Conservation (phyloP, 352 stramenopile genomes). For the Peronospora farinosa region DNA sequence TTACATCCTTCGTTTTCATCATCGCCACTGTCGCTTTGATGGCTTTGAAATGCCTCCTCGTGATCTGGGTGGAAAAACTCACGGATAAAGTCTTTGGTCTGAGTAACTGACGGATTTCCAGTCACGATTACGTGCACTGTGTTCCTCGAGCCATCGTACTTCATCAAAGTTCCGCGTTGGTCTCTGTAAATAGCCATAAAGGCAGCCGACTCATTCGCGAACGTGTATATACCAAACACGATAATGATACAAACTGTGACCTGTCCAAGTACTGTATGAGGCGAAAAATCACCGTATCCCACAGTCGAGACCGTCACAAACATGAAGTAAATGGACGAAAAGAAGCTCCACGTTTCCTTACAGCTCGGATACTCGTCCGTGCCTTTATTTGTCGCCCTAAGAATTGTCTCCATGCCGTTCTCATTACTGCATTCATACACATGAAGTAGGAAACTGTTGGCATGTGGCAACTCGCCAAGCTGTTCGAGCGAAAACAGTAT, state of each 20-base stretch:
- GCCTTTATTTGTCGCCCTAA: slow-evolving; percentile 47
- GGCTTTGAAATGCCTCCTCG: slow-evolving; percentile 36
- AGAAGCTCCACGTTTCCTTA: slow-evolving; percentile 79
- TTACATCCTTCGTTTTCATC: slow-evolving; percentile 13
- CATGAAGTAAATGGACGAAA: slow-evolving; percentile 87
- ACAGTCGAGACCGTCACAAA: slow-evolving; percentile 86
- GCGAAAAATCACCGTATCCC: slow-evolving; percentile 81
- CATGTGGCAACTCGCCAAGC: slow-evolving; percentile 75
- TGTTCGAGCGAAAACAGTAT: slow-evolving; percentile 83
- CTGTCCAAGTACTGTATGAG: slow-evolving; percentile 76
- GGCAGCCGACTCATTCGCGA: slow-evolving; percentile 74
- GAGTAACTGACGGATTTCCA: slow-evolving; percentile 65
- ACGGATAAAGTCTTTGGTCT: slow-evolving; percentile 83
- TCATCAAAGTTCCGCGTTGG: slow-evolving; percentile 41
- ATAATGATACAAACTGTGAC: slow-evolving; percentile 79
- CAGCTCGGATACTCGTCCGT: slow-evolving; percentile 50
- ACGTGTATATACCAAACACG: slow-evolving; percentile 83
- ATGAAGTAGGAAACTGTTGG: slow-evolving; percentile 75
- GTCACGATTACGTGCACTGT: slow-evolving; percentile 82
- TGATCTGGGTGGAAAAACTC: slow-evolving; percentile 87
- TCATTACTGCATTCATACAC: slow-evolving; percentile 76
- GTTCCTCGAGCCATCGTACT: slow-evolving; percentile 62
- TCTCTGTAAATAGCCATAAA: slow-evolving; percentile 77
- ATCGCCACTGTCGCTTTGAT: slow-evolving; percentile 13
- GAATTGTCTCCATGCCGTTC: slow-evolving; percentile 38